Evolutionary conservation across 345 rosid species (phyloP).

Genomic region (Salix brachista): DNA sequence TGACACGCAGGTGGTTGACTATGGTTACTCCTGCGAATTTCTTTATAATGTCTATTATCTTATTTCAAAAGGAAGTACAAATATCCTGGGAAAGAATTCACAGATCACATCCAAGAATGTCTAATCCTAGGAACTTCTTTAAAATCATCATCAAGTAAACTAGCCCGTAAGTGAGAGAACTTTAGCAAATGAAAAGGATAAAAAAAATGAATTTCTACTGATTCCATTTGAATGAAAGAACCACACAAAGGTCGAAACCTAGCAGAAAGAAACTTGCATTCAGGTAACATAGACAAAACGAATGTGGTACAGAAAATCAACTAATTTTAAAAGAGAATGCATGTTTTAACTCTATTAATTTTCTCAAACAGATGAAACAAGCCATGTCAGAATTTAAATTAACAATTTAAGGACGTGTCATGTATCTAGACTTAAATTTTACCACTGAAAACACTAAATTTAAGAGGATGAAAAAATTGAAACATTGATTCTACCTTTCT

Average conservation of each 20-base stretch:
- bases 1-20: neutral
- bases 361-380: neutral
- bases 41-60: neutral
- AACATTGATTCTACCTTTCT: slow-evolving; percentile 44
- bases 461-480: neutral
- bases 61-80: neutral
- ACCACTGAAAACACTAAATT: neutral
- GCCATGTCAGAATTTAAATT: neutral
- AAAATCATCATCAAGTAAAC: neutral
- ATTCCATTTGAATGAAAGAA: neutral
- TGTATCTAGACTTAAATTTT: neutral
- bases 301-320: neutral
- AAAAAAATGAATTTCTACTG: neutral
- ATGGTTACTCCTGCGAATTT: neutral
- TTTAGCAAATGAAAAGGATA: neutral
- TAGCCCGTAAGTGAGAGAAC: neutral
- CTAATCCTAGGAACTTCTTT: neutral
- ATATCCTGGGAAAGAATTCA: neutral
- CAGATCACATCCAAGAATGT: neutral
- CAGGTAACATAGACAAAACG: neutral
- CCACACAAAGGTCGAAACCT: neutral
- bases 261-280: neutral
- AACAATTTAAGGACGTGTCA: neutral
- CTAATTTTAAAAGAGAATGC: neutral
- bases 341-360: neutral